Conservation (phyloP, 2,329 filamentous ascomycete species). For the Xylaria sp. region DNA sequence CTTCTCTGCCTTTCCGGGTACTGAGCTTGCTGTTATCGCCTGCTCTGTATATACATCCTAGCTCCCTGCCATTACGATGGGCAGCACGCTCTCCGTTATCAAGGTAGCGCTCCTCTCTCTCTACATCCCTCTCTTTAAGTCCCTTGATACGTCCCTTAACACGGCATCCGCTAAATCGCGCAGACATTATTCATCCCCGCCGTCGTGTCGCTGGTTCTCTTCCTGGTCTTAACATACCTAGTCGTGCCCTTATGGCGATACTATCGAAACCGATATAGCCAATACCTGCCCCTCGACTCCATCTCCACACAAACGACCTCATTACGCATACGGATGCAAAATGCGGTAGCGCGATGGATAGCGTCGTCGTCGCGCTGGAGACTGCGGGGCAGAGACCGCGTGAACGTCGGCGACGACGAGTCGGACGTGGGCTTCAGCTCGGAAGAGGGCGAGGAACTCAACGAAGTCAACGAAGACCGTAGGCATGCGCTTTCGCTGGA, state of each 20-base stretch:
- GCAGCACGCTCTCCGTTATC: constrained; percentile 52
- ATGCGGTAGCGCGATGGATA: constrained; percentile 54
- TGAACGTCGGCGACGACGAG: constrained; percentile 53
- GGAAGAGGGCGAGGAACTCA: constrained; percentile 77
- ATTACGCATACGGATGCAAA: constrained; percentile 63
- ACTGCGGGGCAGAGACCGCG: constrained; percentile 53
- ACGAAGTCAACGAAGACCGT: constrained; percentile 65
- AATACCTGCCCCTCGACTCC: constrained; percentile 76
- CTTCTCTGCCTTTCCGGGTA: not conserved
- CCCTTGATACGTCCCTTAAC: not conserved
- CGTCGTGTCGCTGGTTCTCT: constrained; percentile 75
- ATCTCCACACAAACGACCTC: constrained; percentile 68
- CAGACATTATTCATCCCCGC: constrained; percentile 79
- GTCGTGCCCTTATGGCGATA: constrained; percentile 75
- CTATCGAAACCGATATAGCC: constrained; percentile 76
- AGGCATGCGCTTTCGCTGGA: constrained; percentile 56
- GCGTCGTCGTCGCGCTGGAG: constrained; percentile 63
- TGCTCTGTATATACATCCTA: not conserved
- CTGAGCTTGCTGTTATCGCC: not conserved
- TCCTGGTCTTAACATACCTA: constrained; percentile 72
- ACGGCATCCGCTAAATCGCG: constrained; percentile 25
- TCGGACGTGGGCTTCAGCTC: constrained; percentile 67
- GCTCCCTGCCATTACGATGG: constrained; percentile 48
- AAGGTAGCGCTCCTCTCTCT: constrained; percentile 48
- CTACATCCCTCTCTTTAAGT: not conserved